Base-by-base conservation (phyloP, 345 rosid genomes). In the Linum usitatissimum region DNA sequence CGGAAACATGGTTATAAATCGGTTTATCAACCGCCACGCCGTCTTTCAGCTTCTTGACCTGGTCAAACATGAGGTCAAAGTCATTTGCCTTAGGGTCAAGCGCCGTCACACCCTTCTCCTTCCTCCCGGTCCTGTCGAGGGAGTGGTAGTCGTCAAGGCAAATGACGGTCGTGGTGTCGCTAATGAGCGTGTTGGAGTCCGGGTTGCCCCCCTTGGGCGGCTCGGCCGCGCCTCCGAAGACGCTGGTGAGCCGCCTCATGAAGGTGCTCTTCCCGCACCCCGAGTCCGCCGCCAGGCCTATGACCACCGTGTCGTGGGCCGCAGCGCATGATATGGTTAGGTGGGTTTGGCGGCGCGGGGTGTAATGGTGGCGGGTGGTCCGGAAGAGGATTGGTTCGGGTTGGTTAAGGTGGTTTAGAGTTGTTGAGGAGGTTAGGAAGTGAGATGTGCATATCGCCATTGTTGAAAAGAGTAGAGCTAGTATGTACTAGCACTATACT, bases 141-240 rank as follows among this genome's bases (percentile, higher is more conserved):
- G 99, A 90, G 64, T 93, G 99, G 68, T 86, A 93, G 64, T 93
- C 99, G 39, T 93, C 97, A 8, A 93, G 77, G 55, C 99, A 93
- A 42, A 93, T 87, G 63, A 93, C 99, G 1, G 99, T 87, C 20
- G 97, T 93, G 2, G 73, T 87, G 67, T 93, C 97, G 59, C 96
- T 89, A 66, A 90, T 86, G 58, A 93, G 88, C 1, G 99, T 89
- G 82, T 89, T 89, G 2, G 98, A 92, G 62, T 92, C 98, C 12
- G 98, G 98, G 73, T 89, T 92, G 55, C 97, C 98, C 5, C 97
- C 98, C 69, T 71, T 87, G 0, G 96, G 98, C 61, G 98, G 91
- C 86, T 82, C 87, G 0, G 95, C 98, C 0, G 96, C 96, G 0
- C 98, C 98, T 3, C 98, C 98, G 9, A 92, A 92, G 55, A 92